Conservation (phyloP, 176 grass and related monocot genomes). For the Lolium perenne region DNA sequence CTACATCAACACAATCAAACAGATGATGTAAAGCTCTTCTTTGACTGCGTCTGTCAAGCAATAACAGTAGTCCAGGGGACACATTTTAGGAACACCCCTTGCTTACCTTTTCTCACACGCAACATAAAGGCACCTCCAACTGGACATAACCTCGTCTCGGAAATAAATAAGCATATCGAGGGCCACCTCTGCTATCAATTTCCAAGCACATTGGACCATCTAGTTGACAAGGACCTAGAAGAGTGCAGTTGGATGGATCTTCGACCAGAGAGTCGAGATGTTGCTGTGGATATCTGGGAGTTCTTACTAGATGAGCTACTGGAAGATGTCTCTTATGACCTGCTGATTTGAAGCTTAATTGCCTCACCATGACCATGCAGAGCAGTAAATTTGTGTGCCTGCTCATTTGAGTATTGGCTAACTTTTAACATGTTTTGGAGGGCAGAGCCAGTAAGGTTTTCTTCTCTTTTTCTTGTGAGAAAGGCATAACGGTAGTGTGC, state of each 20-base stretch:
- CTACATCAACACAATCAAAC: slow-evolving; percentile 36
- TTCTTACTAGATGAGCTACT: slow-evolving; percentile 57
- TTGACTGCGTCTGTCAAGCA: slow-evolving; percentile 70
- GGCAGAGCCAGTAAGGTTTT: neutral
- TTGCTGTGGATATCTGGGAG: slow-evolving; percentile 44
- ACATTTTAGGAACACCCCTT: slow-evolving; percentile 41
- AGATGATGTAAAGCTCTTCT: slow-evolving; percentile 58
- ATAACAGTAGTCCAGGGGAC: slow-evolving; percentile 49
- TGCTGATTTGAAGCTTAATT: slow-evolving; percentile 52
- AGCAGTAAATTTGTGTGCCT: slow-evolving; percentile 1
- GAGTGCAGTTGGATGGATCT: slow-evolving; percentile 58
- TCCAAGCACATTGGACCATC: slow-evolving; percentile 54
- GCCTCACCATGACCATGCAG: slow-evolving; percentile 14
- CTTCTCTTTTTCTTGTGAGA: neutral
- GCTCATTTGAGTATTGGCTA: slow-evolving; percentile 23
- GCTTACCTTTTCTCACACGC: slow-evolving; percentile 44
- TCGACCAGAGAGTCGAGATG: slow-evolving; percentile 29
- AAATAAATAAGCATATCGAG: slow-evolving; percentile 60
- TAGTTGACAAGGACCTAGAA: slow-evolving; percentile 48
- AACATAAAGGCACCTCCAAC: slow-evolving; percentile 42
- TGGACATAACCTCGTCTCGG: slow-evolving; percentile 48
- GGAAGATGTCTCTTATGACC: slow-evolving; percentile 48
- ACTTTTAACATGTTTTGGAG: slow-evolving; percentile 18
- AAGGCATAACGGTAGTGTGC: neutral
- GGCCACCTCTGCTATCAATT: slow-evolving; percentile 37